Percentiles rank a stretch among this genome's conserved stretches.
These are phyloP conservation scores for Phytophthora litchii DNA, from an alignment of 352 stramenopile genomes.

Conservation along the genomic window DNA sequence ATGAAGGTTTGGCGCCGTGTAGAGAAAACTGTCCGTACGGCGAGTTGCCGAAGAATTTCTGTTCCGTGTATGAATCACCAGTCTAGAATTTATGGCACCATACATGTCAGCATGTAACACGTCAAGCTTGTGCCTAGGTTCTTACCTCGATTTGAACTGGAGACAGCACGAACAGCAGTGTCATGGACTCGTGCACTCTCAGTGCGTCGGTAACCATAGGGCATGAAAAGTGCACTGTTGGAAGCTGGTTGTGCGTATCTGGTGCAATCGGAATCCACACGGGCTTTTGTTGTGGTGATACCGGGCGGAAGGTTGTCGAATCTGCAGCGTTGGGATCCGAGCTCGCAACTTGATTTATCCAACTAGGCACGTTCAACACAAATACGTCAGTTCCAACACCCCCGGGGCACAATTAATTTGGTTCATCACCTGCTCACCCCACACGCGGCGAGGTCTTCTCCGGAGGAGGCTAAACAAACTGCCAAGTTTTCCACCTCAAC, in stretches of 20 bases:
- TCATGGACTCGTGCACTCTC: constrained; percentile 61
- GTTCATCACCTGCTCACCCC: constrained; percentile 45
- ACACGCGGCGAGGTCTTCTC: constrained; percentile 31
- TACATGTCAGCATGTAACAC: neutral
- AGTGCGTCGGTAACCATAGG: constrained; percentile 43
- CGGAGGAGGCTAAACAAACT: constrained; percentile 40
- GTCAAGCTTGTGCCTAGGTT: neutral
- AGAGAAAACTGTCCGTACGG: constrained; percentile 74
- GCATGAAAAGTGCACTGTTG: constrained; percentile 56
- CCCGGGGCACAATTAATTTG: neutral
- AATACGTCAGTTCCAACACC: neutral
- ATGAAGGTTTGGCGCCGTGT: constrained; percentile 58
- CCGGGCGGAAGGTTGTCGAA: constrained; percentile 13
- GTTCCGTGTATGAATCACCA: constrained; percentile 42
- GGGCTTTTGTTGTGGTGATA: constrained; percentile 26
- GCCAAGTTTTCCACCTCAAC: constrained; percentile 50
- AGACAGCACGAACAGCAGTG: constrained; percentile 66
- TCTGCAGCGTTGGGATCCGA: constrained; percentile 22
- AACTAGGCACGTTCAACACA: constrained; percentile 25
- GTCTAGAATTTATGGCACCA: constrained; percentile 17
- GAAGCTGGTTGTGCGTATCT: constrained; percentile 37
- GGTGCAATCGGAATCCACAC: constrained; percentile 35
- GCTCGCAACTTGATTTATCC: constrained; percentile 40
- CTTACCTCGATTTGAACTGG: constrained; percentile 52
- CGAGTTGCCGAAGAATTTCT: constrained; percentile 78